Conservation (phyloP, 1,139 yeast genomes). For the Hemisphaericaspora xylofermentans region DNA sequence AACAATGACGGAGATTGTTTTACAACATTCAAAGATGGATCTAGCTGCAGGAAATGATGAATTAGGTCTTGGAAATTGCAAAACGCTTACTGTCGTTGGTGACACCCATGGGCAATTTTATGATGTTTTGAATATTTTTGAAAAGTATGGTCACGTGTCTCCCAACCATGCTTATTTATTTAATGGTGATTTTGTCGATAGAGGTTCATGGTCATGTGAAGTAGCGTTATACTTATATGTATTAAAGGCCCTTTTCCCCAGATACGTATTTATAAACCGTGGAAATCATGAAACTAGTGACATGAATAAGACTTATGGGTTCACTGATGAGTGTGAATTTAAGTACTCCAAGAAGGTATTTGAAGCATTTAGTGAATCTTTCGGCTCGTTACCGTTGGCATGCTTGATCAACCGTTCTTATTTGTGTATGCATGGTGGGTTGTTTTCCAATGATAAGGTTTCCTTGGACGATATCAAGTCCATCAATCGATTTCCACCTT, state of each 20-base stretch:
- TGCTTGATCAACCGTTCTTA: slow-evolving; percentile 74
- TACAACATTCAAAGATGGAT: slow-evolving; percentile 32
- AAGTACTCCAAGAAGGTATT: slow-evolving; percentile 85
- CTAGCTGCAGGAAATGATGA: slow-evolving; percentile 16
- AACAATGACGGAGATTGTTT: slow-evolving; percentile 70
- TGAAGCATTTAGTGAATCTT: slow-evolving; percentile 82
- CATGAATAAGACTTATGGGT: slow-evolving; percentile 96
- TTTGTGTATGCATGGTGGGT: slow-evolving; percentile 93
- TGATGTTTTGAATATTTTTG: slow-evolving; percentile 80
- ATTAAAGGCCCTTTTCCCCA: slow-evolving; percentile 78
- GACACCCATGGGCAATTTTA: slow-evolving; percentile 98
- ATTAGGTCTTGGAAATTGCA: slow-evolving; percentile 27
- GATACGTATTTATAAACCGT: slow-evolving; percentile 71
- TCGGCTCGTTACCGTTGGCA: slow-evolving; percentile 84
- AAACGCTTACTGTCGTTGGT: slow-evolving; percentile 81
- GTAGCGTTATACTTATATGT: slow-evolving; percentile 82
- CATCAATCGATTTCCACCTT: slow-evolving; percentile 60
- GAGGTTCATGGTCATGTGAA: slow-evolving; percentile 99
- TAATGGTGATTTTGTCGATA: slow-evolving; percentile 96
- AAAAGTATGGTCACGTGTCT: slow-evolving; percentile 66
- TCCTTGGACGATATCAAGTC: slow-evolving; percentile 72
- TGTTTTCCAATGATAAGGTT: slow-evolving; percentile 75
- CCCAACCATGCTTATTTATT: slow-evolving; percentile 76
- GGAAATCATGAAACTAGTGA: slow-evolving; percentile 97
- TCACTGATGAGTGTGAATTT: slow-evolving; percentile 91